Conservation (phyloP, 2,329 filamentous ascomycete species). For the Paecilomyces niveus region DNA sequence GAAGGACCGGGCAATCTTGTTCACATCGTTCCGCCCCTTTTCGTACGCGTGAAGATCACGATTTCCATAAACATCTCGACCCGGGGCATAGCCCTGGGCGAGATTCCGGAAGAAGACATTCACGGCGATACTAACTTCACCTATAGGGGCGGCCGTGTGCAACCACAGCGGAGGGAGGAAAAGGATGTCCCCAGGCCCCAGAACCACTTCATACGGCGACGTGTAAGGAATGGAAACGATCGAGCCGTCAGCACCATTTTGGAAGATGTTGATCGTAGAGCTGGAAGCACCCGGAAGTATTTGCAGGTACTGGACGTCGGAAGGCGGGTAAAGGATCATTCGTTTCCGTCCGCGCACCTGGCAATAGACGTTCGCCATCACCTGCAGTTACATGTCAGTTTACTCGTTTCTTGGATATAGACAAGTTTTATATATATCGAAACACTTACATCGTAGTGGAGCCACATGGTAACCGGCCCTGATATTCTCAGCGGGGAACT, state of each 20-base stretch:
- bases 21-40: slow-evolving; percentile 66
- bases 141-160: slow-evolving; percentile 52
- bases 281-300: slow-evolving; percentile 74
- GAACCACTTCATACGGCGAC: slow-evolving; percentile 58
- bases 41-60: slow-evolving; percentile 79
- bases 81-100: slow-evolving; percentile 59
- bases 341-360: slow-evolving; percentile 69
- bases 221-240: slow-evolving; percentile 53
- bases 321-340: slow-evolving; percentile 70
- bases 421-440: slow-evolving; percentile 18
- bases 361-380: slow-evolving; percentile 81
- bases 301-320: slow-evolving; percentile 61
- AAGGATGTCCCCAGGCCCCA: slow-evolving; percentile 67
- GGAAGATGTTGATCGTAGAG: slow-evolving; percentile 68
- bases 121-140: slow-evolving; percentile 64
- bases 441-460: slow-evolving; percentile 67
- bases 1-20: slow-evolving; percentile 48
- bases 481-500: slow-evolving; percentile 76
- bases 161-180: slow-evolving; percentile 80
- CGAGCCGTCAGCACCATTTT: slow-evolving; percentile 32
- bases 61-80: slow-evolving; percentile 82
- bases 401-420: neutral
- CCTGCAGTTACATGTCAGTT: slow-evolving; percentile 36
- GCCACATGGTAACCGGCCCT: slow-evolving; percentile 76
- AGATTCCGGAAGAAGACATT: slow-evolving; percentile 82